phyloP scores from a whole-genome alignment of 768 basidiomycete species.

The Podaxis pistillaris region DNA sequence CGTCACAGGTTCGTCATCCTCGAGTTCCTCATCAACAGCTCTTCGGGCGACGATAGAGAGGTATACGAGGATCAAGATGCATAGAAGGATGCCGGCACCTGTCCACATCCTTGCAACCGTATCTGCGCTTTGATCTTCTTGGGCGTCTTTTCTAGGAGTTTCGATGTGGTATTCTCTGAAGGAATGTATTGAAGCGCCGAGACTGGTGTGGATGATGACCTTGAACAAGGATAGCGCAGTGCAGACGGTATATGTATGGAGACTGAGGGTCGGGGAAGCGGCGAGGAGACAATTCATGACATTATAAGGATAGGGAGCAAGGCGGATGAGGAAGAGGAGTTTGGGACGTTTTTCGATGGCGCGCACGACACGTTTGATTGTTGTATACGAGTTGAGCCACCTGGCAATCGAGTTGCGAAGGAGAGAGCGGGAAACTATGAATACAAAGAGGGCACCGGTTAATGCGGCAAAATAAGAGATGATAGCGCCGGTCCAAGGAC shows the following conservation, averaged over 20 bases:
- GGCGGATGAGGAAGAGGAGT: conserved; percentile 86
- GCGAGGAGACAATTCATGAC: conserved; percentile 95
- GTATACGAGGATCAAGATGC: conserved; percentile 75
- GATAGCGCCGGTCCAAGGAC: conserved; percentile 78
- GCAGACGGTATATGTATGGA: conserved; percentile 75
- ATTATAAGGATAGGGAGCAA: conserved; percentile 92
- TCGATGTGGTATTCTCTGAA: conserved; percentile 64
- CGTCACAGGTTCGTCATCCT: conserved; percentile 32
- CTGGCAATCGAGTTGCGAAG: conserved; percentile 68
- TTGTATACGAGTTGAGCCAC: conserved; percentile 68
- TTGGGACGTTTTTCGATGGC: conserved; percentile 88
- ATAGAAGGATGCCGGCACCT: conserved; percentile 66
- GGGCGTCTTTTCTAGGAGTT: conserved; percentile 24
- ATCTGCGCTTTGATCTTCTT: conserved; percentile 46
- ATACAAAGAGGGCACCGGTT: conserved; percentile 80
- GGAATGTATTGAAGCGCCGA: conserved; percentile 84
- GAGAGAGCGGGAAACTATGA: conserved; percentile 72
- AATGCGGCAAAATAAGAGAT: conserved; percentile 89
- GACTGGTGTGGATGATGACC: conserved; percentile 85
- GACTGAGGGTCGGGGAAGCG: conserved; percentile 76
- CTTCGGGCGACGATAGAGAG: conserved; percentile 77
- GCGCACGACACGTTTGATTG: conserved; percentile 77
- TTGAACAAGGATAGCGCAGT: conserved; percentile 87
- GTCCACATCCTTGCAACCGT: conserved; percentile 59
- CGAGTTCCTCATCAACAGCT: conserved; percentile 49